These are phyloP conservation scores for Bacidia rubella DNA, from an alignment of 495 filamentous ascomycete species.

Conservation along the genomic window DNA sequence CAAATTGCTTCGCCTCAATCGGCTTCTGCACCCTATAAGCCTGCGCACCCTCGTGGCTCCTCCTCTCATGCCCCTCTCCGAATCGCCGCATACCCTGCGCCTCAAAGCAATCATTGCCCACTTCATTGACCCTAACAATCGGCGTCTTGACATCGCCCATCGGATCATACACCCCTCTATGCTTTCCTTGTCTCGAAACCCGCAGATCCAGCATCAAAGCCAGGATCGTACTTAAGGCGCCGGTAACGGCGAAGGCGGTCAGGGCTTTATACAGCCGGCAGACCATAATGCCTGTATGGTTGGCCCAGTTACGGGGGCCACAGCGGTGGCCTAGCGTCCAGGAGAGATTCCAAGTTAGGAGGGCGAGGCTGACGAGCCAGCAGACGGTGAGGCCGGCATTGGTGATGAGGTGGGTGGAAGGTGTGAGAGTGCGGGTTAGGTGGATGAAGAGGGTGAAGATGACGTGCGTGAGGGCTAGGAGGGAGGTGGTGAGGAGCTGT, in stretches of 20 bases:
- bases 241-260: slow-evolving; percentile 46
- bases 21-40: slow-evolving; percentile 17
- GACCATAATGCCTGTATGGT: slow-evolving; percentile 42
- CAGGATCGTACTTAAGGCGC: slow-evolving; percentile 18
- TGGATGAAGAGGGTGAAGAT: slow-evolving; percentile 41
- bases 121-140: background rate
- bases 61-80: background rate
- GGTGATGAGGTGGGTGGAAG: slow-evolving; percentile 37
- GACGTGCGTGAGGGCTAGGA: slow-evolving; percentile 41
- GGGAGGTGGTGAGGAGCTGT: slow-evolving; percentile 41
- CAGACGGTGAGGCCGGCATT: slow-evolving; percentile 39
- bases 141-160: slow-evolving; percentile 9
- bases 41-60: slow-evolving; percentile 6
- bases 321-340: slow-evolving; percentile 46
- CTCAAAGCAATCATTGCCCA: background rate
- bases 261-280: slow-evolving; percentile 55
- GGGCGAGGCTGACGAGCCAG: slow-evolving; percentile 43
- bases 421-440: slow-evolving; percentile 42
- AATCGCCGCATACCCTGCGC: background rate
- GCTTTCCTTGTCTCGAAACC: slow-evolving; percentile 1
- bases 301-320: slow-evolving; percentile 39
- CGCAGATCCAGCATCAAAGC: slow-evolving; percentile 14
- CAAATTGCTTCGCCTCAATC: slow-evolving; percentile 17
- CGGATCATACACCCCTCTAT: slow-evolving; percentile 13
- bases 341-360: slow-evolving; percentile 44